Conservation (phyloP, 306 rosid species). For the Trifolium repens region DNA sequence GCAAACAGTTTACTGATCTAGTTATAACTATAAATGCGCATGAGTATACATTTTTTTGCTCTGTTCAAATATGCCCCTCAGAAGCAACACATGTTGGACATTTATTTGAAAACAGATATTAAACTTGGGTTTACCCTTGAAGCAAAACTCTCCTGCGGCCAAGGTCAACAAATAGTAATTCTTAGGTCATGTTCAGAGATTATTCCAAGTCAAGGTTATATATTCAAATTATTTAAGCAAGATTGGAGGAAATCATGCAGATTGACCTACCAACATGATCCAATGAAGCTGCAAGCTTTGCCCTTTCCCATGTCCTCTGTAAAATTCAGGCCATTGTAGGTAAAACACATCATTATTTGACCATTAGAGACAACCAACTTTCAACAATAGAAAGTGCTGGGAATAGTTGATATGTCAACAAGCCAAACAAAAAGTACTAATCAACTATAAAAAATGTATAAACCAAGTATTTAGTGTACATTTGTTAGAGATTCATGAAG, state of each 20-base stretch:
- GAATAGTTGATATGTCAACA: constrained; percentile 18
- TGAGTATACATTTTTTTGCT: neutral
- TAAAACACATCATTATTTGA: constrained; percentile 23
- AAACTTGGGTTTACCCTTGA: constrained; percentile 20
- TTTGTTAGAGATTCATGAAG: neutral
- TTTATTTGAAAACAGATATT: constrained; percentile 32
- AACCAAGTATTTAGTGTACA: constrained; percentile 1
- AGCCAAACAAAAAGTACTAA: neutral
- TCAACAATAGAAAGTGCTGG: neutral
- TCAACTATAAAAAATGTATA: neutral
- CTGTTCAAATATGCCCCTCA: constrained; percentile 20
- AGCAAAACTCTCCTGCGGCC: constrained; percentile 1
- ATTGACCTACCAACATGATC: constrained; percentile 82
- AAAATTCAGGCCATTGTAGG: constrained; percentile 32
- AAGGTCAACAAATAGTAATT: constrained; percentile 1
- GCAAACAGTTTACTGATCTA: constrained; percentile 30
- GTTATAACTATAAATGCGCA: constrained; percentile 1
- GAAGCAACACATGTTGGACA: constrained; percentile 27
- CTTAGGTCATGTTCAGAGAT: constrained; percentile 20
- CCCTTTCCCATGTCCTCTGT: constrained; percentile 99
- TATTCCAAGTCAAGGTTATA: constrained; percentile 24
- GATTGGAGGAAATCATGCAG: constrained; percentile 34
- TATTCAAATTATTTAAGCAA: constrained; percentile 26
- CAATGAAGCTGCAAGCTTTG: constrained; percentile 81
- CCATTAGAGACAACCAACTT: neutral